Base-by-base conservation (phyloP, 2,329 filamentous ascomycete genomes). In the Hymenotorrendiella dingleyae region DNA sequence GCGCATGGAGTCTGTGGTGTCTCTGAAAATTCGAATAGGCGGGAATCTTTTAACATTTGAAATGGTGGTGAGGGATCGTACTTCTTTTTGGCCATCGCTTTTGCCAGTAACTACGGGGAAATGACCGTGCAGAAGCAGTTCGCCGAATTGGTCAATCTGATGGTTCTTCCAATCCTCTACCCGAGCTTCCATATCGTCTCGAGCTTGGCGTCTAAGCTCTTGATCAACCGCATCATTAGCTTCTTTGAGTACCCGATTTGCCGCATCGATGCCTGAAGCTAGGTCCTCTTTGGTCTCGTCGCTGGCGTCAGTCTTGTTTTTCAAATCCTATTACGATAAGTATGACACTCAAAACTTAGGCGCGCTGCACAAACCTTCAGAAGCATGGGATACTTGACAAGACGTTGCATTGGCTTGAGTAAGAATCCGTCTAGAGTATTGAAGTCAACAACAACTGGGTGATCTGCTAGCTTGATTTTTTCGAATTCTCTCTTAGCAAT, bases 91-190 rank as follows among this genome's bases (percentile, higher is more conserved):
- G 55, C 87, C 82, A 47, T 96, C 91, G 59, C 82, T 94, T 65
- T 86, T 85, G 54, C 83, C 84, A 19, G 94, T 97, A 23, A 95
- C 72, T 29, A 98, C 91, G 1, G 86, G 89, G 64, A 95, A 94
- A 22, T 89, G 85, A 24, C 93, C 93, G 55, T 94, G 86, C 19
- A 94, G 72, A 23, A 98, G 72, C 16, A 98, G 71, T 41, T 89
- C 84, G 29, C 93, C 93, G 57, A 98, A 96, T n/a, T 84, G 80
- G 48, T 94, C 86, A 21, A 96, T 82, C 46, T 83, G 80, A 61
- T 97, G 86, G 40, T 84, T 86, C 65, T 96, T 97, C 93, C 93
- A 98, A 62, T 98, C 93, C 59, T 97, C 93, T 1, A 98, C 91
- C 38, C 93, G 76, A 41, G 68, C 68, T 46, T 84, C 81, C 20